Percentiles rank a stretch among this genome's conserved stretches.
Conservation (phyloP, 257 asterid species). For the Hygrophila difformis region DNA sequence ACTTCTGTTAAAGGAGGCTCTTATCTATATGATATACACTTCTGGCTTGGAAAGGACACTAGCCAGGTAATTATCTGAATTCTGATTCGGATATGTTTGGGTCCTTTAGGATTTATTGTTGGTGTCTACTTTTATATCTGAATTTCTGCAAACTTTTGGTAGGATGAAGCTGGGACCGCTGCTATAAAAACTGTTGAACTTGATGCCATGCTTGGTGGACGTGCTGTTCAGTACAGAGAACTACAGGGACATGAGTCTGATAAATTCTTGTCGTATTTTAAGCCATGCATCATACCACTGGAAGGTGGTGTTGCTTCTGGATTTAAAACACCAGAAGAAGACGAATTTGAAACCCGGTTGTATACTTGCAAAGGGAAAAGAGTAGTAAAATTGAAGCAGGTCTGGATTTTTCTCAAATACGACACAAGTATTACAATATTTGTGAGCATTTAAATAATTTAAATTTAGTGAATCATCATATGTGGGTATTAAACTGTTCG, state of each 20-base stretch:
- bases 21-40: constrained; percentile 70
- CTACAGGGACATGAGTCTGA: constrained; percentile 88
- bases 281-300: constrained; percentile 84
- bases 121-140: constrained; percentile 7
- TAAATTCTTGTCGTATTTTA: constrained; percentile 83
- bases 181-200: constrained; percentile 95
- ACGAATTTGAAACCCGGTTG: constrained; percentile 74
- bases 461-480: too few relatives aligned
- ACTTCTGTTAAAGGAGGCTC: constrained; percentile 86
- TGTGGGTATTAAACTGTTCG: too few relatives aligned
- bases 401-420: not conserved
- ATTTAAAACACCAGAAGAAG: constrained; percentile 71
- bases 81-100: constrained; percentile 6
- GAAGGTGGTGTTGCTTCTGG: constrained; percentile 98
- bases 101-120: constrained; percentile 7
- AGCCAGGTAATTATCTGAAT: constrained; percentile 58
- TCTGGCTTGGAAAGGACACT: constrained; percentile 98
- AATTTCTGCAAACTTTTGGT: constrained; percentile 13
- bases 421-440: not conserved
- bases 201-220: constrained; percentile 92
- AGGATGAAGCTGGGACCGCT: constrained; percentile 98
- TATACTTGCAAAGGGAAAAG: constrained; percentile 86
- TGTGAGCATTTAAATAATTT: too few relatives aligned
- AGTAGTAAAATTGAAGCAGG: constrained; percentile 82
- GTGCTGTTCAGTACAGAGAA: constrained; percentile 92